Percentiles rank a stretch among this genome's conserved stretches.
Conservation (phyloP, 1,139 yeast genomes). For the Suhomyces chickasaworum region DNA sequence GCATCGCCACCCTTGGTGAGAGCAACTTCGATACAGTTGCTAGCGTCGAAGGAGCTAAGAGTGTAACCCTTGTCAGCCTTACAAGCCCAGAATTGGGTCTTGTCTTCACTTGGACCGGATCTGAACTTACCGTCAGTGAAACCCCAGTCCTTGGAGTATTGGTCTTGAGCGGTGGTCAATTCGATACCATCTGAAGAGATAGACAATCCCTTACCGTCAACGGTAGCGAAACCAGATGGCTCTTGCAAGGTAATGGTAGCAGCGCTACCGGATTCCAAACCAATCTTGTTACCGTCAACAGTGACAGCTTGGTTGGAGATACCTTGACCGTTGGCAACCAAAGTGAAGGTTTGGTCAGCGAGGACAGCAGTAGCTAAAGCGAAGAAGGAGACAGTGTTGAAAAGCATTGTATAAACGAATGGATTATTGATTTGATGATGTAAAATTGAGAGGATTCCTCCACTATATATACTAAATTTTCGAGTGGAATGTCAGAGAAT, state of each 20-base stretch:
- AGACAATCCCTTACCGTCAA: conserved; percentile 24
- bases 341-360: conserved; percentile 34
- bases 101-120: conserved; percentile 19
- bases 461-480: background rate
- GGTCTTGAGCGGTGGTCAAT: conserved; percentile 15
- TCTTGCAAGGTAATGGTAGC: conserved; percentile 30
- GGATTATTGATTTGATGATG: background rate
- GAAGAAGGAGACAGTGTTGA: conserved; percentile 26
- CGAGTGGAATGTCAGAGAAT: background rate
- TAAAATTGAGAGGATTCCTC: background rate
- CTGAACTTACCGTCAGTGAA: conserved; percentile 29
- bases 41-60: conserved; percentile 18
- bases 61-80: conserved; percentile 17
- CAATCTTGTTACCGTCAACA: conserved; percentile 18
- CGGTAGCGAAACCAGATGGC: conserved; percentile 32
- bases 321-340: conserved; percentile 30
- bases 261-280: conserved; percentile 22
- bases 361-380: conserved; percentile 30
- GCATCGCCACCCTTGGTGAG: conserved; percentile 14
- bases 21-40: conserved; percentile 20
- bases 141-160: conserved; percentile 33
- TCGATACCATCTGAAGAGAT: conserved; percentile 19
- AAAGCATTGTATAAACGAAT: conserved; percentile 16
- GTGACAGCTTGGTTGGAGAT: conserved; percentile 26
- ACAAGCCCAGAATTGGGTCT: conserved; percentile 31